These are phyloP conservation scores for Spathaspora passalidarum DNA, from an alignment of 805 yeast species.

Conservation along the genomic window DNA sequence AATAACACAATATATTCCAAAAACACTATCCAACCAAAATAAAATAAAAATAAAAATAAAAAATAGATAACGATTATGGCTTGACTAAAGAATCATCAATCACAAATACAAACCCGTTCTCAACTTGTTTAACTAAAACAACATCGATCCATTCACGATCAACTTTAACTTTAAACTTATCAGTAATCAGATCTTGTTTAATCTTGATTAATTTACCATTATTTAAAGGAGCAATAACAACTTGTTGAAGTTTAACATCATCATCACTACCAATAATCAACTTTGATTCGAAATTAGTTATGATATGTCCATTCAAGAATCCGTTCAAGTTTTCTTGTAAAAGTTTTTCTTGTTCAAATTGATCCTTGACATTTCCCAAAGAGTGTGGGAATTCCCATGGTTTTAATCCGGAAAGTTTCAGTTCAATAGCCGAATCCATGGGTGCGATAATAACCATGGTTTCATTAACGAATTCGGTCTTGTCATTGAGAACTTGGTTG, in stretches of 20 bases:
- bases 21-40: too few relatives aligned
- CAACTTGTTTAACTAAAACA: conserved; percentile 27
- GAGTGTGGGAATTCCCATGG: conserved; percentile 82
- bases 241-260: background rate
- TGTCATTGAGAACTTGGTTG: conserved; percentile 44
- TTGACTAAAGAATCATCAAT: conserved; percentile 31
- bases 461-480: conserved; percentile 44
- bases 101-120: conserved; percentile 38
- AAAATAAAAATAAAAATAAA: background rate
- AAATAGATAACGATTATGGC: conserved; percentile 14
- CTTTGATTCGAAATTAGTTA: conserved; percentile 24
- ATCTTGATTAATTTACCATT: conserved; percentile 22
- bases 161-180: conserved; percentile 14
- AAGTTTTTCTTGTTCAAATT: conserved; percentile 35
- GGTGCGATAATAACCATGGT: conserved; percentile 69
- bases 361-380: background rate
- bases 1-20: too few relatives aligned
- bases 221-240: conserved; percentile 15
- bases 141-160: conserved; percentile 20
- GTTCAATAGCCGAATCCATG: conserved; percentile 49
- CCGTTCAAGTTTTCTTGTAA: conserved; percentile 50
- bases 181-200: conserved; percentile 15
- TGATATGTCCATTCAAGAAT: conserved; percentile 65
- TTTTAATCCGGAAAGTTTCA: conserved; percentile 49
- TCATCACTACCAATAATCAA: conserved; percentile 13